Conservation (phyloP, 176 grass and related monocot species). For the Avena atlantica region DNA sequence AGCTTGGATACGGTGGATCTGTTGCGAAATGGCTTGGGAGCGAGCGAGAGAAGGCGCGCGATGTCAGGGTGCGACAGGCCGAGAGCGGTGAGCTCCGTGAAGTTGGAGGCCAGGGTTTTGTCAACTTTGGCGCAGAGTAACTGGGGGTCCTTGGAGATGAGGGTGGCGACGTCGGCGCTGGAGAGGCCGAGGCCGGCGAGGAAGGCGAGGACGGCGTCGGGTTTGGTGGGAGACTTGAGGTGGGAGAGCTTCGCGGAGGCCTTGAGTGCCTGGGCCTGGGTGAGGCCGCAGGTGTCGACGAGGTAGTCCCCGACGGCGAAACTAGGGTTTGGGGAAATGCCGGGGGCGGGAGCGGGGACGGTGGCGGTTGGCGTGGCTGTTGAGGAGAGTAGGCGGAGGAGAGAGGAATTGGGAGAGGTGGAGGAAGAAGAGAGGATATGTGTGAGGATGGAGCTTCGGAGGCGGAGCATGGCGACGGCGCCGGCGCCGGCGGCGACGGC, state of each 20-base stretch:
- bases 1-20: neutral
- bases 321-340: neutral
- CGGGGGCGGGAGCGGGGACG: neutral
- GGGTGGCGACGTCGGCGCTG: neutral
- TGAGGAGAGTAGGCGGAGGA: neutral
- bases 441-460: neutral
- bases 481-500: neutral
- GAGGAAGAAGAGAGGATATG: neutral
- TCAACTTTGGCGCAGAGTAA: neutral
- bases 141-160: neutral
- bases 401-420: neutral
- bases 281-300: slow-evolving; percentile 44
- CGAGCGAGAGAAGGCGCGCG: neutral
- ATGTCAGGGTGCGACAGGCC: neutral
- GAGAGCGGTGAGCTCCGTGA: neutral
- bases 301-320: slow-evolving; percentile 48
- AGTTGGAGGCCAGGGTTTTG: neutral
- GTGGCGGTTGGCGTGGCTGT: too few relatives aligned
- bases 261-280: slow-evolving; percentile 11
- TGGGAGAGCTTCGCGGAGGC: neutral
- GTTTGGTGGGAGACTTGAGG: neutral
- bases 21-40: neutral
- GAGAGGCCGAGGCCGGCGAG: slow-evolving; percentile 20
- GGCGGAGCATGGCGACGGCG: neutral
- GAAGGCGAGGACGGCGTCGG: neutral